phyloP scores from a whole-genome alignment of 257 asterid genomes.

The Solanum bukasovii region DNA sequence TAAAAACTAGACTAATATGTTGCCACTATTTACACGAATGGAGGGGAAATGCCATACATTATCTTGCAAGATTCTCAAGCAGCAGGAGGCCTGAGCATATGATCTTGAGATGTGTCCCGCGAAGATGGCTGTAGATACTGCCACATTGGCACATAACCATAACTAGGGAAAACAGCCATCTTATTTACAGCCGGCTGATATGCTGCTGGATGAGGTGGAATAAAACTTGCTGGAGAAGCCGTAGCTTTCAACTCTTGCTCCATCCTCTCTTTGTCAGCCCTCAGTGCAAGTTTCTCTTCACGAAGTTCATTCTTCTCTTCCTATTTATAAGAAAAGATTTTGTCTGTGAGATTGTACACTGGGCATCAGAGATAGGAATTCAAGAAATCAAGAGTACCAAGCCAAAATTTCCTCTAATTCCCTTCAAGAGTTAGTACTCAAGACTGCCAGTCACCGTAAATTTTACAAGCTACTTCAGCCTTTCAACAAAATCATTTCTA shows the following conservation, averaged over 20 bases:
- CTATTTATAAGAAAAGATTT: constrained; percentile 15
- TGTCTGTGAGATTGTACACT: background rate
- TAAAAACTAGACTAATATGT: background rate
- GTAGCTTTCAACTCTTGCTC: constrained; percentile 63
- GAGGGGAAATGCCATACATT: background rate
- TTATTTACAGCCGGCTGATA: constrained; percentile 49
- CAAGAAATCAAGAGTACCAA: background rate
- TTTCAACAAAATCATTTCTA: background rate
- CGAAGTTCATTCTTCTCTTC: constrained; percentile 81
- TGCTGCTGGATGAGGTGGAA: constrained; percentile 58
- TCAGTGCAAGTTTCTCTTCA: constrained; percentile 64
- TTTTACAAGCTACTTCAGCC: background rate
- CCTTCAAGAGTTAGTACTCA: background rate
- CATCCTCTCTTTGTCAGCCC: constrained; percentile 62
- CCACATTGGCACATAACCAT: constrained; percentile 72
- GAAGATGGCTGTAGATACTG: constrained; percentile 63
- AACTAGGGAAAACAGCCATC: constrained; percentile 66
- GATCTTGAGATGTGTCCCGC: constrained; percentile 75
- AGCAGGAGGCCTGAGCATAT: constrained; percentile 75
- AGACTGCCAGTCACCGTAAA: background rate
- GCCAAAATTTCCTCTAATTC: background rate
- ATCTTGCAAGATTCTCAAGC: constrained; percentile 35
- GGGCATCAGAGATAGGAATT: background rate
- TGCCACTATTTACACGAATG: constrained; percentile 3
- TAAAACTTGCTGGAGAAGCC: constrained; percentile 40